Conservation (phyloP, 129 eudicot species). For the Saposhnikovia divaricata region DNA sequence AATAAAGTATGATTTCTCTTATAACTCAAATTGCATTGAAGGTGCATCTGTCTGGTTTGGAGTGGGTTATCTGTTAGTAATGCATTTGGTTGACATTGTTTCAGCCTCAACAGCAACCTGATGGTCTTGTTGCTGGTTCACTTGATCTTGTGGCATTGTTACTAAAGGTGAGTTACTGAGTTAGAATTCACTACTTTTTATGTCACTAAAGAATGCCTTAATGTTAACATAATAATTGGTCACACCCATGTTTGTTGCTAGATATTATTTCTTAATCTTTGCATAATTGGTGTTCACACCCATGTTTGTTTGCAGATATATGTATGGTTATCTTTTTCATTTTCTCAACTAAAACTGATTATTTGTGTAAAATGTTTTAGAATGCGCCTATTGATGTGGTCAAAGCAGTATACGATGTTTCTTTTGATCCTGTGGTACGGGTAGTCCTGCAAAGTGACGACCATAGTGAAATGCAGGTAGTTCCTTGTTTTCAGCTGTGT, state of each 20-base stretch:
- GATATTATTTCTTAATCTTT: neutral
- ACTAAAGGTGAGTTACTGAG: slow-evolving; percentile 46
- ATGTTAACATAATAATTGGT: neutral
- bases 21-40: slow-evolving; percentile 7
- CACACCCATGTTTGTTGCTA: neutral
- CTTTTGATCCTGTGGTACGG: slow-evolving; percentile 62
- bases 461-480: slow-evolving; percentile 94
- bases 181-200: slow-evolving; percentile 15
- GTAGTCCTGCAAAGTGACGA: slow-evolving; percentile 80
- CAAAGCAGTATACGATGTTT: slow-evolving; percentile 69
- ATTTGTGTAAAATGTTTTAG: slow-evolving; percentile 29
- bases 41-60: slow-evolving; percentile 6
- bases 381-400: slow-evolving; percentile 67
- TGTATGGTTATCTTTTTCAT: neutral
- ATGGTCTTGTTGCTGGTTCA: slow-evolving; percentile 91
- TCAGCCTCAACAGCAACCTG: slow-evolving; percentile 91
- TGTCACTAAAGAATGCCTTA: neutral
- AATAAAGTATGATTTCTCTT: slow-evolving; percentile 40
- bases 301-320: neutral
- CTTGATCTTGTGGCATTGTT: slow-evolving; percentile 90
- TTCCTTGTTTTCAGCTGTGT: neutral
- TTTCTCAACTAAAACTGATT: neutral
- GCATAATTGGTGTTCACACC: neutral
- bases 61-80: slow-evolving; percentile 15
- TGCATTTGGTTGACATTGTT: slow-evolving; percentile 16